Base-by-base conservation (phyloP, 176 grass and related monocot species). In the Eleusine coracana region DNA sequence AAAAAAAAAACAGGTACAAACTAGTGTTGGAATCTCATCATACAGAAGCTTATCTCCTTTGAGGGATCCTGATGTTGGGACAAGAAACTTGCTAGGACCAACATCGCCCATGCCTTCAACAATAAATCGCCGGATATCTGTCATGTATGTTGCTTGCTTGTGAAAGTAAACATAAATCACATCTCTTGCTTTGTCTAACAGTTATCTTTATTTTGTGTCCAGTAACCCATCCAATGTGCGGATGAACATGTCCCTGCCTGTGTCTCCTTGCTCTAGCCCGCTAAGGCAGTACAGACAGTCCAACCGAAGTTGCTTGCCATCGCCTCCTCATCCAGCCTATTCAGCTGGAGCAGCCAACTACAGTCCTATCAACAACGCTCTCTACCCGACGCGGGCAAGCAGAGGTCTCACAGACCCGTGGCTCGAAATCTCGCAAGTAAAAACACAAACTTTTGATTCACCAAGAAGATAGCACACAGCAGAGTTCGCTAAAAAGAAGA, bases 241-340 rank as follows among this genome's bases (percentile, higher is more conserved):
- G 66, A 89, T 83, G 78, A 98, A 93, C 73, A 82, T 93, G 83
- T 98, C 96, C 11, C 80, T 98, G 42, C 96, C 96, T 0, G 96
- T 98, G 1, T 98, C 96, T 12, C 96, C 96, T 0, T 93, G 96
- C 82, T 88, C 89, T 46, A 98, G 96, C 80, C 96, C 96, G 3
- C 42, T 85, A 51, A 87, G 96, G 86, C 86, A 91, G 65, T 84
- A 87, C 70, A 82, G 82, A 60, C 92, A 91, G 69, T 54, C 82
- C 11, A 98, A 98, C 48, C 74, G 92, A 62, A 98, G 92, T 73
- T 98, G 96, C 74, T 74, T 98, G 73, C 92, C 92, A 12, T 98
- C 96, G 16, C 92, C 92, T 36, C 92, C 96, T 86, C 92, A 98
- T 80, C 89, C 92, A 63, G 90, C 90, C 13, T 98, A 86, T 79